Percentiles rank a stretch among this genome's conserved stretches.
Conservation (phyloP, 2,329 filamentous ascomycete genomes). For the Myriosclerotinia curreyana region DNA sequence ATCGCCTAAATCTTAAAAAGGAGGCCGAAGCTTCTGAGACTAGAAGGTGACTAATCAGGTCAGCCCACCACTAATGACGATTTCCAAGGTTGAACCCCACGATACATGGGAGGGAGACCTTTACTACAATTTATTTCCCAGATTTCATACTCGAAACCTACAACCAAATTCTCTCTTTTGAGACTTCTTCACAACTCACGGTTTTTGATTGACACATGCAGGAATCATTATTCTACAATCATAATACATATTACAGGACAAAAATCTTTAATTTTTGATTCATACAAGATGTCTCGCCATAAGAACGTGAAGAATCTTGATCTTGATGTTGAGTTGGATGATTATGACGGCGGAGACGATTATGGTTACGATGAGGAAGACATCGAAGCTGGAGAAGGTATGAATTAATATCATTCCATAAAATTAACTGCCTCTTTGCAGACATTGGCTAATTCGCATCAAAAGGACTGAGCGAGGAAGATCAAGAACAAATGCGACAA, state of each 20-base stretch:
- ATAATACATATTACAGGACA: neutral
- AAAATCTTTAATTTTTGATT: neutral
- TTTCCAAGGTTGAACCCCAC: too few species aligned
- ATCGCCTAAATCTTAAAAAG: too few species aligned
- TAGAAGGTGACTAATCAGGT: conserved; percentile 6
- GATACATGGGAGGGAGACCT: too few species aligned
- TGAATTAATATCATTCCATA: neutral
- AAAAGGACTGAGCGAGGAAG: conserved; percentile 39
- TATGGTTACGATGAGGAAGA: conserved; percentile 42
- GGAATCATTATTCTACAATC: neutral
- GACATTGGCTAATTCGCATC: conserved; percentile 16
- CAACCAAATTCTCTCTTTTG: too few species aligned
- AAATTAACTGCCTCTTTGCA: neutral
- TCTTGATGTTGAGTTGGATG: conserved; percentile 48
- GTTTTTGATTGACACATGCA: neutral
- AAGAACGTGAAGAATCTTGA: conserved; percentile 42
- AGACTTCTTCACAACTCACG: neutral
- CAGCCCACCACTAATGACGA: neutral
- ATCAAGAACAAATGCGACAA: conserved; percentile 55
- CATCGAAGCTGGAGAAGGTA: conserved; percentile 37
- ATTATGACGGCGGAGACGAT: conserved; percentile 49
- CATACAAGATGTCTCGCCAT: conserved; percentile 42
- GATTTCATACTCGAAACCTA: too few species aligned
- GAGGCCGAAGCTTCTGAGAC: too few species aligned
- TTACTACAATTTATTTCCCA: too few species aligned